phyloP scores from a whole-genome alignment of 106 monocot species.

The Dendrobium catenatum region DNA sequence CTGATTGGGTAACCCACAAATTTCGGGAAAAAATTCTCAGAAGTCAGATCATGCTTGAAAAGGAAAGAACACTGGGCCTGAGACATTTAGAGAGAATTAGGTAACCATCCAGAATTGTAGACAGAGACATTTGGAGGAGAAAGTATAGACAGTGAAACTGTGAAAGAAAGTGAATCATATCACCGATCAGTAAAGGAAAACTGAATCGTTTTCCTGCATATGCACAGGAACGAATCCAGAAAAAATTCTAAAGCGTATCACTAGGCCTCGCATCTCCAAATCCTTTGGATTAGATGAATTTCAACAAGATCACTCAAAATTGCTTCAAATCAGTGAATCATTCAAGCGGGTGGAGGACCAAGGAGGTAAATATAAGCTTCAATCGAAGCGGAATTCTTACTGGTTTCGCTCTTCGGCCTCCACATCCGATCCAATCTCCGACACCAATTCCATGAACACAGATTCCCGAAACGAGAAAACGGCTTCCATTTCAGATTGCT shows the following conservation, averaged over 20 bases:
- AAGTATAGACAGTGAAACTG: neutral
- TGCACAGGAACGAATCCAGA: neutral
- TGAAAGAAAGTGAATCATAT: neutral
- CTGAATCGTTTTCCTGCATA: neutral
- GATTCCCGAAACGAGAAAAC: neutral
- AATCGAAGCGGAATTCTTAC: neutral
- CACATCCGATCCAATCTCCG: constrained; percentile 1
- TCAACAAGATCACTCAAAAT: neutral
- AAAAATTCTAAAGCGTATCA: neutral
- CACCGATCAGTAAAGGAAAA: neutral
- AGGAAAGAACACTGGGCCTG: neutral
- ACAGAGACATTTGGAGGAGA: neutral
- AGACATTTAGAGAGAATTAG: neutral
- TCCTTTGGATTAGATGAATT: neutral
- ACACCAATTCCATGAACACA: neutral
- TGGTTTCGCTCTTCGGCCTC: neutral
- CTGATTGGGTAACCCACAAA: neutral
- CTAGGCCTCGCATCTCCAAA: neutral
- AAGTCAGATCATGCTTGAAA: neutral
- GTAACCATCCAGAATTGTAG: neutral
- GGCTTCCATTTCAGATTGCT: neutral
- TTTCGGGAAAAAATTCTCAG: neutral
- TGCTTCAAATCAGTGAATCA: neutral
- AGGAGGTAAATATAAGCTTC: neutral
- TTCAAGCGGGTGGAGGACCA: neutral